These are phyloP conservation scores for Tetradesmus lagerheimii DNA, from an alignment of 139 green algal species.

Conservation along the genomic window DNA sequence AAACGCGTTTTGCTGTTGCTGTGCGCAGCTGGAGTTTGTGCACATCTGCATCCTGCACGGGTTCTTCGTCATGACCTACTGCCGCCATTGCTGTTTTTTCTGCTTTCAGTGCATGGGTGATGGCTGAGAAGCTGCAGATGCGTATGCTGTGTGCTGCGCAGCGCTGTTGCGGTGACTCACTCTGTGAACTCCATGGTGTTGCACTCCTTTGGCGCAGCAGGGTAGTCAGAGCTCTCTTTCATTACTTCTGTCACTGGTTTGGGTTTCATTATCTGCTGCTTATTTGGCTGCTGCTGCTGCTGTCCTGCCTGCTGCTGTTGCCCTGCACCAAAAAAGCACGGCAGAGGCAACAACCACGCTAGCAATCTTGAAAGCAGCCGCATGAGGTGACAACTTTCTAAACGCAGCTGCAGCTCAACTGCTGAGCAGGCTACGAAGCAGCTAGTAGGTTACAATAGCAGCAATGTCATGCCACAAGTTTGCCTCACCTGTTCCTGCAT, in stretches of 20 bases:
- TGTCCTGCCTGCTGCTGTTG: background rate
- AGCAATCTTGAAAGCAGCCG: background rate
- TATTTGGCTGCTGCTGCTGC: background rate
- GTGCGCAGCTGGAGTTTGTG: background rate
- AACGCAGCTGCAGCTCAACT: background rate
- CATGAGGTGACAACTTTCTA: background rate
- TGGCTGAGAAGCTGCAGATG: background rate
- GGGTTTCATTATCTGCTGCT: background rate
- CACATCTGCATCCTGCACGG: background rate
- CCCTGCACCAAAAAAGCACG: background rate
- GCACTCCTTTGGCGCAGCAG: slow-evolving; percentile 45
- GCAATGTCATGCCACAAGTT: background rate
- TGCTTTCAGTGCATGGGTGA: background rate
- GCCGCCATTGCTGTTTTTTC: background rate
- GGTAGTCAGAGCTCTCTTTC: background rate
- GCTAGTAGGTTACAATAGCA: background rate
- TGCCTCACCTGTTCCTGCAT: background rate
- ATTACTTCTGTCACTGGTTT: background rate
- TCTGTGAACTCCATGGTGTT: slow-evolving; percentile 59
- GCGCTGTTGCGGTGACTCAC: slow-evolving; percentile 37
- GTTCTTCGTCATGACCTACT: no score
- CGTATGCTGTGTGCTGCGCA: background rate
- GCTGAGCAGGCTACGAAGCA: background rate
- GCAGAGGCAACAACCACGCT: no score
- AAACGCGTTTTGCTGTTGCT: background rate